Evolutionary conservation across 139 green algal species (phyloP).

Genomic region (Pycnococcus provasolii): DNA sequence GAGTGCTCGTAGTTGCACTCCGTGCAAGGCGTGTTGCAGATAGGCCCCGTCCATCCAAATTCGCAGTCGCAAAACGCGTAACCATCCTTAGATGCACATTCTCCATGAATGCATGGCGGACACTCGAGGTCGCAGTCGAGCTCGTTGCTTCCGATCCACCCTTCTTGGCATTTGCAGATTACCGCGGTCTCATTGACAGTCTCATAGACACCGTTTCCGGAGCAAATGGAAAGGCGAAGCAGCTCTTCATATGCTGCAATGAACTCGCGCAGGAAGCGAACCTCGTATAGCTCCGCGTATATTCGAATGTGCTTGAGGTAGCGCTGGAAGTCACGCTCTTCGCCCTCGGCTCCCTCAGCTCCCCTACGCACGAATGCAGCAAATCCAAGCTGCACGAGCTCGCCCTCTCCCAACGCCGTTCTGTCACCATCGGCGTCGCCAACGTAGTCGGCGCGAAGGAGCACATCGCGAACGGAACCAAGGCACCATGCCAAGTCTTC

Average conservation of each 20-base stretch:
- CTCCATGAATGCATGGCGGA: background rate
- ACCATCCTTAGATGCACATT: background rate
- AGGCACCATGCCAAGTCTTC: constrained; percentile 1
- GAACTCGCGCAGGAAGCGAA: background rate
- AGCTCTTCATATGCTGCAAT: background rate
- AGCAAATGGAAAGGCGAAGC: constrained; percentile 8
- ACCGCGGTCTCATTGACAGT: background rate
- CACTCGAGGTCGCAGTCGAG: constrained; percentile 4
- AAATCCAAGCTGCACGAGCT: constrained; percentile 4
- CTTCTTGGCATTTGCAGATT: background rate
- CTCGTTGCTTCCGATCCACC: background rate
- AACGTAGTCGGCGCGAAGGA: constrained; percentile 16
- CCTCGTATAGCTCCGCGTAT: background rate
- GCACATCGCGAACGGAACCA: constrained; percentile 3
- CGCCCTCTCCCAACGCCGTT: background rate
- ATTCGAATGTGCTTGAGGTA: background rate
- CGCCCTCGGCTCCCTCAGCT: background rate
- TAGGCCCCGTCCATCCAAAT: background rate
- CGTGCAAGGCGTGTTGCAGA: background rate
- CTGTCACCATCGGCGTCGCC: background rate
- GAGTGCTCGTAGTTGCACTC: background rate
- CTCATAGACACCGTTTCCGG: background rate
- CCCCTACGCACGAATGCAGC: background rate
- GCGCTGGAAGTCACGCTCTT: background rate
- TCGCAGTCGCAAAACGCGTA: background rate